These are phyloP conservation scores for Rhodosporidiobolus sp. DNA, from an alignment of 768 basidiomycete species.

Conservation along the genomic window DNA sequence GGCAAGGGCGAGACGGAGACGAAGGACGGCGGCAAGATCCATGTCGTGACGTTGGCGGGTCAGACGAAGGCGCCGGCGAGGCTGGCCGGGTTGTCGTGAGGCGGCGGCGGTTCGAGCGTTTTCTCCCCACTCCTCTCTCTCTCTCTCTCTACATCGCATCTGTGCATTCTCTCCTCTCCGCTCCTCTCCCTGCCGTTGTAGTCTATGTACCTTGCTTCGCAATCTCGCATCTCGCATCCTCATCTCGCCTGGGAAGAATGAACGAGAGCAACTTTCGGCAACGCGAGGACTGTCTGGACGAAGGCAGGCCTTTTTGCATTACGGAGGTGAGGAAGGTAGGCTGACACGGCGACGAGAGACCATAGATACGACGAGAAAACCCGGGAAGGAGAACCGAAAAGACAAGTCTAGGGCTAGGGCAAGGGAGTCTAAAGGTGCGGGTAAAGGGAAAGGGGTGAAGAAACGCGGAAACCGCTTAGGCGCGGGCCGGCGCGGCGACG, in stretches of 20 bases:
- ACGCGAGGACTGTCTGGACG: too few relatives aligned
- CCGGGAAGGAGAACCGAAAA: too few relatives aligned
- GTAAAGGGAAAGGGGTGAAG: too few relatives aligned
- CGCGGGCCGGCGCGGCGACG: background rate
- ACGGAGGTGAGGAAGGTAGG: too few relatives aligned
- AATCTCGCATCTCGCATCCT: background rate
- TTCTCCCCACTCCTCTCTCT: background rate
- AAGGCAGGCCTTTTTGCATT: too few relatives aligned
- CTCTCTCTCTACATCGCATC: background rate
- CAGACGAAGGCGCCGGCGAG: slow-evolving; percentile 42
- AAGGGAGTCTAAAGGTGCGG: too few relatives aligned
- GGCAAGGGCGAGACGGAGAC: slow-evolving; percentile 45
- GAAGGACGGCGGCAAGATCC: slow-evolving; percentile 39
- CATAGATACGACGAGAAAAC: too few relatives aligned
- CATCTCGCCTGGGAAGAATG: too few relatives aligned
- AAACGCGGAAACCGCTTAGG: too few relatives aligned
- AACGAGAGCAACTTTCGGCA: too few relatives aligned
- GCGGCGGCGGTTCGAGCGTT: background rate
- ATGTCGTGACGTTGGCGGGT: slow-evolving; percentile 38
- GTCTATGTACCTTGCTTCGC: background rate
- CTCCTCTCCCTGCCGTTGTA: background rate
- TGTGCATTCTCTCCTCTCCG: slow-evolving; percentile 3
- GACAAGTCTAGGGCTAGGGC: too few relatives aligned
- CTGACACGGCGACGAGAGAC: too few relatives aligned
- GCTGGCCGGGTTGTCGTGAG: slow-evolving; percentile 46